A percentile compares a stretch with the other conserved stretches of the same genome.
These are phyloP conservation scores for Scheffersomyces stipitis DNA, from an alignment of 805 yeast genomes.

Conservation along the genomic window DNA sequence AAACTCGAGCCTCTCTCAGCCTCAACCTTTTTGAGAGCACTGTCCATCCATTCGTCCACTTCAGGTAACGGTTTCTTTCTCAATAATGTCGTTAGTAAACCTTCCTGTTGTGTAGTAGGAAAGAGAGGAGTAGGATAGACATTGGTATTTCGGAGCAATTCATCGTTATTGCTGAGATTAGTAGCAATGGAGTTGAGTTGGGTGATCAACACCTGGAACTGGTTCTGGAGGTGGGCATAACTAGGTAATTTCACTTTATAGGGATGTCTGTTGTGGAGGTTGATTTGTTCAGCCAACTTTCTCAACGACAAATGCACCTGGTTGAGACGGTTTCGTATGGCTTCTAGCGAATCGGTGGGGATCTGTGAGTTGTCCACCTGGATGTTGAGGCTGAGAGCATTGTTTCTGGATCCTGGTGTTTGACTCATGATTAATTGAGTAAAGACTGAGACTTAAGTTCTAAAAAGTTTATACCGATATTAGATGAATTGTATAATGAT, in stretches of 20 bases:
- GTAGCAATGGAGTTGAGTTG: conserved; percentile 78
- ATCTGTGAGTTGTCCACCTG: conserved; percentile 16
- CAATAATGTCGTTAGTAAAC: conserved; percentile 76
- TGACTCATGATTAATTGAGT: not conserved
- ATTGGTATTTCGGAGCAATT: conserved; percentile 61
- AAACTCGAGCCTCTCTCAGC: conserved; percentile 9
- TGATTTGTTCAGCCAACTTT: conserved; percentile 37
- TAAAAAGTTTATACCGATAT: too few relatives aligned
- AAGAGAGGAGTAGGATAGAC: conserved; percentile 83
- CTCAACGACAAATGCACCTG: conserved; percentile 43
- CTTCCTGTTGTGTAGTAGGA: conserved; percentile 83
- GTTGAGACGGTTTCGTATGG: conserved; percentile 39
- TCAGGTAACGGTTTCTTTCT: conserved; percentile 90
- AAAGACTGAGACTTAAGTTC: too few relatives aligned
- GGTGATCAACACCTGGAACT: conserved; percentile 77
- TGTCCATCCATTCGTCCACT: conserved; percentile 78
- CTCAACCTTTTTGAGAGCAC: conserved; percentile 11
- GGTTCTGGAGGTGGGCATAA: conserved; percentile 75
- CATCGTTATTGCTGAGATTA: conserved; percentile 62
- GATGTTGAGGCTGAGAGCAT: not conserved
- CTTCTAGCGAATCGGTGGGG: conserved; percentile 39
- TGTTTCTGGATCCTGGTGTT: not conserved
- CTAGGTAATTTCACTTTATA: conserved; percentile 38
- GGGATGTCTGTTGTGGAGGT: conserved; percentile 35
- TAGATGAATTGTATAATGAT: too few relatives aligned